Conservation (phyloP, 139 green algal genomes). For the Chlamydomonas schloesseri region DNA sequence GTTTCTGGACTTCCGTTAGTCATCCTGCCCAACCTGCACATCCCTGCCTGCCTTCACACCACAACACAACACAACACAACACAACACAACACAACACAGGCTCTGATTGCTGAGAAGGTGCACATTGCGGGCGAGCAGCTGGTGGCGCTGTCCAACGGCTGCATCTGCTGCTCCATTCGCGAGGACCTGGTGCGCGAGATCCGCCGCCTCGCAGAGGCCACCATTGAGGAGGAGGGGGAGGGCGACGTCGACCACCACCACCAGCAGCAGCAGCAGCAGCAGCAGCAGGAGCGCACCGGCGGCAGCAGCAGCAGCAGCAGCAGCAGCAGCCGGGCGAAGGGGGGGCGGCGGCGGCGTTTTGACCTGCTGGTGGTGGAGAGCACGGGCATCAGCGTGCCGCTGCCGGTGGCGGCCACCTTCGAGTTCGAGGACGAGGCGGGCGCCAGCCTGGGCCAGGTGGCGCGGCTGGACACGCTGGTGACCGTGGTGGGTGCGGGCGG, state of each 20-base stretch:
- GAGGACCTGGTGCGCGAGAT: constrained; percentile 64
- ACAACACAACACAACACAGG: neutral
- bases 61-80: too few species aligned
- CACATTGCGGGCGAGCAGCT: constrained; percentile 53
- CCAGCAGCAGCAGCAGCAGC: too few species aligned
- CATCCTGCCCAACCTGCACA: too few species aligned
- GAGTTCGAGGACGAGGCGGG: constrained; percentile 41
- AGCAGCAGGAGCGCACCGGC: constrained; percentile 11
- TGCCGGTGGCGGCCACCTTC: constrained; percentile 79
- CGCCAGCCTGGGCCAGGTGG: constrained; percentile 42
- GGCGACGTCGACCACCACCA: neutral
- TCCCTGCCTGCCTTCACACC: too few species aligned
- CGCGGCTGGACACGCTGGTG: constrained; percentile 59
- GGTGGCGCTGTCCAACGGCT: constrained; percentile 75
- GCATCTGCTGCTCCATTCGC: constrained; percentile 73
- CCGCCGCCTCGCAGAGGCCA: constrained; percentile 9
- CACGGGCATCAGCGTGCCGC: constrained; percentile 85
- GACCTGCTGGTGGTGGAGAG: constrained; percentile 87
- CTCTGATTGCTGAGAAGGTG: constrained; percentile 39
- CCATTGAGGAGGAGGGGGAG: neutral
- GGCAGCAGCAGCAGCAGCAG: neutral
- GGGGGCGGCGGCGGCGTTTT: constrained; percentile 56
- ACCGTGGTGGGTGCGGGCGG: constrained; percentile 56
- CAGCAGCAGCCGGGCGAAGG: neutral
- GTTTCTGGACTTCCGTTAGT: too few species aligned